These are phyloP conservation scores for Colletotrichum chrysophilum DNA, from an alignment of 2,329 filamentous ascomycete species.

Conservation along the genomic window DNA sequence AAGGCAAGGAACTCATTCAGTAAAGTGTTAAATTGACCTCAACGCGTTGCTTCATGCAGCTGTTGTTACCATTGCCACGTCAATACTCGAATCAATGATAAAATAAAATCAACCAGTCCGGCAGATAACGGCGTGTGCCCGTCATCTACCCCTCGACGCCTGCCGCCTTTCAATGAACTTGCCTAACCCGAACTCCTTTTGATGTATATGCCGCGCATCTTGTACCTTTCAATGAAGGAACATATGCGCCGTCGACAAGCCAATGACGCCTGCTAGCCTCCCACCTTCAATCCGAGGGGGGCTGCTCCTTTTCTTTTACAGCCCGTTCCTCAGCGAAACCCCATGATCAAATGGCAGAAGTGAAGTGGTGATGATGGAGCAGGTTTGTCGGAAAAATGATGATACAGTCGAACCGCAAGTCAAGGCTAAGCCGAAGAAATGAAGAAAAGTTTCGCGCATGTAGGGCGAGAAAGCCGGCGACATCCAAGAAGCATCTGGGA, in stretches of 20 bases:
- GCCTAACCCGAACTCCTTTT: slow-evolving; percentile 48
- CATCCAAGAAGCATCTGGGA: slow-evolving; percentile 2
- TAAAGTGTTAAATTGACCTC: not conserved
- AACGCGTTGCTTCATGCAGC: slow-evolving; percentile 20
- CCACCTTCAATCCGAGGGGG: not conserved
- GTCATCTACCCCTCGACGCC: slow-evolving; percentile 12
- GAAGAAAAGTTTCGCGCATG: not conserved
- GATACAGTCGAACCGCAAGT: slow-evolving; percentile 9
- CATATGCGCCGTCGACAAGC: slow-evolving; percentile 9
- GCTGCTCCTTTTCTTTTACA: slow-evolving; percentile 6
- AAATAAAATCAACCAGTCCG: slow-evolving; percentile 24
- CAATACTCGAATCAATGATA: not conserved
- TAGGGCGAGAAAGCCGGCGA: not conserved
- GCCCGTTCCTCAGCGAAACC: not conserved
- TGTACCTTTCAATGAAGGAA: slow-evolving; percentile 10
- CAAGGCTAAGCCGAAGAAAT: not conserved
- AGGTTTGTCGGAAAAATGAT: slow-evolving; percentile 14
- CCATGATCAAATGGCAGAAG: not conserved
- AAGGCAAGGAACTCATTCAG: not conserved
- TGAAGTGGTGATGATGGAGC: not conserved
- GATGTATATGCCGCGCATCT: slow-evolving; percentile 45
- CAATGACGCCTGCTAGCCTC: slow-evolving; percentile 14
- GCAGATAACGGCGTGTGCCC: not conserved
- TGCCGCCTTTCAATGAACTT: slow-evolving; percentile 18
- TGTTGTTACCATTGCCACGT: slow-evolving; percentile 21